phyloP scores from a whole-genome alignment of 257 asterid species.

The Jasminum sambac region DNA sequence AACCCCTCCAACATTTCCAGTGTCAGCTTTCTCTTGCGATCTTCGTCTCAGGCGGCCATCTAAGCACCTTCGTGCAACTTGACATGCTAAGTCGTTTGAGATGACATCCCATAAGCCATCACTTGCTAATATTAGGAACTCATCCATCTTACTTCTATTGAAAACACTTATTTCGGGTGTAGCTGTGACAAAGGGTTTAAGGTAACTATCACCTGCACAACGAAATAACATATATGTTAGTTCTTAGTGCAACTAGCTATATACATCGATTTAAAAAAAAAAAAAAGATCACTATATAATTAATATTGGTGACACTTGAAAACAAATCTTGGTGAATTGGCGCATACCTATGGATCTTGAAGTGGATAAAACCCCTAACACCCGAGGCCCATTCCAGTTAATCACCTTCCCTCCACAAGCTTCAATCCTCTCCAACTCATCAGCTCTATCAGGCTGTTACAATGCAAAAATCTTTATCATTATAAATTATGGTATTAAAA shows the following conservation, averaged over 20 bases:
- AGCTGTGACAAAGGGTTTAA: conserved; percentile 61
- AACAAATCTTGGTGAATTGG: not conserved
- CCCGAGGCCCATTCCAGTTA: conserved; percentile 68
- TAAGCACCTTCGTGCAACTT: conserved; percentile 47
- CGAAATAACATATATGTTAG: not conserved
- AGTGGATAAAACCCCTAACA: conserved; percentile 72
- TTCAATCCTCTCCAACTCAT: conserved; percentile 73
- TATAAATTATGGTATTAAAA: not conserved
- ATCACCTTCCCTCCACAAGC: conserved; percentile 66
- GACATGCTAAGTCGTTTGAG: conserved; percentile 58
- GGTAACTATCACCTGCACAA: conserved; percentile 56
- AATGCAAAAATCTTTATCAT: not conserved
- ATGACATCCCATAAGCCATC: conserved; percentile 79
- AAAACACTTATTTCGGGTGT: conserved; percentile 52
- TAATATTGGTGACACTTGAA: no score
- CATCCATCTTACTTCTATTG: conserved; percentile 37
- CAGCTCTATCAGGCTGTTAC: conserved; percentile 66
- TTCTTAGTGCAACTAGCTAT: not conserved
- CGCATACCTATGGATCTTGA: conserved; percentile 70
- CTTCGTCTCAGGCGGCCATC: conserved; percentile 29
- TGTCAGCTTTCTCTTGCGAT: not conserved
- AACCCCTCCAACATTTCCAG: not conserved
- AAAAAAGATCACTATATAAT: no score
- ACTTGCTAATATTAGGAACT: conserved; percentile 59
- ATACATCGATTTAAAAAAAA: no score